Evolutionary conservation across 1,284 basidiomycete genomes (phyloP), one percentile per base, ranked within the genome.

Genomic region (Puccinia horiana): DNA sequence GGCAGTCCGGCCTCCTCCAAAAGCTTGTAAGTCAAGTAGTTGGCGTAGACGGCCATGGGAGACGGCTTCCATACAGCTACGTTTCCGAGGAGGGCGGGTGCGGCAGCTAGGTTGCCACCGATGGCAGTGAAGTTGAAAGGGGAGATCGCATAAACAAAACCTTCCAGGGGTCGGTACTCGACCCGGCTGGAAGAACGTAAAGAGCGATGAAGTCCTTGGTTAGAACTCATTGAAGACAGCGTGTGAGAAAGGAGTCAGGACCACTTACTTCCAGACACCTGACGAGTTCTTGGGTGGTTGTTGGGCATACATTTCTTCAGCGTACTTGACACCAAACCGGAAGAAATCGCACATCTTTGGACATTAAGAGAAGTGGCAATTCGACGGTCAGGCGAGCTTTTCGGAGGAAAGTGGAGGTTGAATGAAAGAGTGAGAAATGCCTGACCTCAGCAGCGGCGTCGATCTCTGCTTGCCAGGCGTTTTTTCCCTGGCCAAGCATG

Each of bases 391-490:
- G 26, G 14, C 5, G 54, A 58, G 32, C 26, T 23, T 40, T 18
- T 37, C 12, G 29, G 14, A 37, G 20, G n/a, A 1, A 32, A 37
- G 52, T 35, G n/a, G 6, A n/a, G n/a, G 49, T 1, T 54, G 40
- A 35, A 47, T 23, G 23, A 72, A 18, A 3, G 23, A 40, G 42
- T 26, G 87, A n/a, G n/a, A n/a, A n/a, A n/a, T n/a, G n/a, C n/a
- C 90, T 84, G 83, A 94, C 93, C 91, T 98, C 96, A 23, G 97
- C 96, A 40, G 95, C 96, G 76, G 97, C 94, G 88, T 99, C 96
- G 84, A 99, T 99, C 90, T 99, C 96, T 32, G 96, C 97, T 89
- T 99, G 96, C 96, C 96, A 99, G 16, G 91, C 92, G 87, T 98
- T 99, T 91, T 99, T 99, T 77, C 97, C 96, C 89, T 99, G 96